Conservation (phyloP, 225 moss, liverwort and hornwort genomes). For the Pleurozium schreberi region DNA sequence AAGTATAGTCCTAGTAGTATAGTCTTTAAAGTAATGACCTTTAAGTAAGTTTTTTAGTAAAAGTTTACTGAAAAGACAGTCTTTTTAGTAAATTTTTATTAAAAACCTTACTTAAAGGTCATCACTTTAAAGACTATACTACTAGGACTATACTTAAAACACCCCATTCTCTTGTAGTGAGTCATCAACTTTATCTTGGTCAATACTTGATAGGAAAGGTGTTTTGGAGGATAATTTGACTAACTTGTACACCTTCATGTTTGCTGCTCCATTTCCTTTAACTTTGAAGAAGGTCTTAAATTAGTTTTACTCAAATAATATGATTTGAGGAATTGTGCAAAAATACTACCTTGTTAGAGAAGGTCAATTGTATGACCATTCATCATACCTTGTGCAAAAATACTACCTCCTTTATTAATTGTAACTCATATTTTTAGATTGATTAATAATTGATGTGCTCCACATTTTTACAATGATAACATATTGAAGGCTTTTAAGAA, state of each 20-base stretch:
- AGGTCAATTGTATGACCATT: neutral
- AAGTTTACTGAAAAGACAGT: too few species aligned
- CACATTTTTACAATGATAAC: neutral
- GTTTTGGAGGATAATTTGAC: neutral
- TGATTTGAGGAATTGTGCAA: neutral
- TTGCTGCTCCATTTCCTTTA: neutral
- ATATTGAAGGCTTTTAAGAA: fast-evolving
- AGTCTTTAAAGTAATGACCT: too few species aligned
- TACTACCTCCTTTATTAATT: neutral
- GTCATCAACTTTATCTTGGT: neutral
- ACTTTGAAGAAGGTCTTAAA: neutral
- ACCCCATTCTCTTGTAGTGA: too few species aligned
- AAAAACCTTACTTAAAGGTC: too few species aligned
- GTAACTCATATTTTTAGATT: neutral
- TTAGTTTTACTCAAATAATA: neutral
- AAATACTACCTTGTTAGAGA: neutral
- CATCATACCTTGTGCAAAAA: neutral
- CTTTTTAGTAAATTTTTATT: too few species aligned
- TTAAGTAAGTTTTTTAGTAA: too few species aligned
- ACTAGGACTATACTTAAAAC: too few species aligned
- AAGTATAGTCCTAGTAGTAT: too few species aligned
- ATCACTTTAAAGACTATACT: too few species aligned
- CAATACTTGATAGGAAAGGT: neutral
- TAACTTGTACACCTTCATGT: neutral
- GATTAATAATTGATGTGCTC: neutral